Evolutionary conservation across 352 stramenopile species (phyloP).

Genomic region (Phytopythium aichiense): DNA sequence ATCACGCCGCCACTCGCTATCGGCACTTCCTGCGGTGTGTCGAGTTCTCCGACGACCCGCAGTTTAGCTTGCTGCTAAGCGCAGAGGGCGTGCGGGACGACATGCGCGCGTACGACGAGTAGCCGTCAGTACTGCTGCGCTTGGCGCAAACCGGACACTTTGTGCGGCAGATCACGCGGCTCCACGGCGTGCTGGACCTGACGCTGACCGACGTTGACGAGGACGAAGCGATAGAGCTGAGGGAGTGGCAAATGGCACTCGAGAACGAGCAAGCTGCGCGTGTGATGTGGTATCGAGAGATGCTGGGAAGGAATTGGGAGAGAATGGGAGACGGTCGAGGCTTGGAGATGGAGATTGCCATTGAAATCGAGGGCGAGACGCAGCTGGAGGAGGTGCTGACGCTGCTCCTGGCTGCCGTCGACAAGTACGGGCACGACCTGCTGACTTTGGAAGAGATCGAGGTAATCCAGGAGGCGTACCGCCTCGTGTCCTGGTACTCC

Average conservation of each 20-base stretch:
- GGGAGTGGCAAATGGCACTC: not conserved
- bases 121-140: not conserved
- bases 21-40: not conserved
- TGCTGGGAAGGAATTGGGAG: not conserved
- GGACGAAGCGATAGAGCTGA: not conserved
- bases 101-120: not conserved
- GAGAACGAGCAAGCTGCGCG: not conserved
- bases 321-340: too few relatives aligned
- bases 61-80: not conserved
- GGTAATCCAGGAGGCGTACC: not conserved
- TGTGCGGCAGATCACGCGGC: not conserved
- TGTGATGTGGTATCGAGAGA: not conserved
- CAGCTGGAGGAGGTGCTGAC: not conserved
- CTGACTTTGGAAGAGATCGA: not conserved
- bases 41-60: not conserved
- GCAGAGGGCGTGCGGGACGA: conserved; percentile 1
- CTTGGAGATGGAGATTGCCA: not conserved
- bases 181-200: not conserved
- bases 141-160: conserved; percentile 2
- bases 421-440: conserved; percentile 1
- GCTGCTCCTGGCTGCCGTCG: not conserved
- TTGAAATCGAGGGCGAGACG: not conserved
- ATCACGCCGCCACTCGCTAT: not conserved
- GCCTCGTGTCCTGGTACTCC: not conserved
- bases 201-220: not conserved